Base-by-base conservation (phyloP, 257 asterid species). In the Henckelia pumila region DNA sequence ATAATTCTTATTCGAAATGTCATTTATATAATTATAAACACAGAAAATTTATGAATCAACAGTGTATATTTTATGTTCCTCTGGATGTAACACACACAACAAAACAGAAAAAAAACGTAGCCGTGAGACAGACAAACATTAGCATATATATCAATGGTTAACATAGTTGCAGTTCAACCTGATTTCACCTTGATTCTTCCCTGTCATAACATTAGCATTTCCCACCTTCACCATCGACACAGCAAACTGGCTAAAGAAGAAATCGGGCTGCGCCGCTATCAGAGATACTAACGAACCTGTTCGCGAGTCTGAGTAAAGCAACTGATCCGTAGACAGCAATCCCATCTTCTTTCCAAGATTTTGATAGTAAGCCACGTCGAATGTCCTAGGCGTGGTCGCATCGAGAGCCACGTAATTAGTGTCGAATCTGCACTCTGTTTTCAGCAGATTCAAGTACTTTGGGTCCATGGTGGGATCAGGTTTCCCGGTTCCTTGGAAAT, bases 191-290 rank as follows among this genome's bases (percentile, higher is more conserved):
- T 75, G 75, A 10, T 64, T 66, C 35, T 59, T 79, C 71, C 82
- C 73, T 0, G 62, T 60, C 65, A 79, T 23, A 4, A 82, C 87
- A 19, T 75, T 73, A 0, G 72, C 81, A 62, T 82, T 79, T 3
- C 87, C 87, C 60, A 82, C 25, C 61, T 79, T 82, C 59, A 75
- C 71, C 87, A 82, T 82, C 19, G 85, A 79, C 40, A 49, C 84
- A 56, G 81, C 79, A 64, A 79, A 82, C 78, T 82, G 87, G 35
- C 59, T 33, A 20, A n/a, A 49, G 8, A 82, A 82, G 32, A 82
- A 72, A 71, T 71, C 79, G 3, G 73, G 69, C 75, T 82, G 82
- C 49, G 64, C 0, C 21, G 76, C 84, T 78, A 82, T n/a, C 10
- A 77, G 0, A 2, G 30, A 28, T 3, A 75, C 87, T 73, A 82